Percentiles rank a stretch among this genome's conserved stretches.
phyloP scores from a whole-genome alignment of 345 rosid genomes.

The Pistacia vera region DNA sequence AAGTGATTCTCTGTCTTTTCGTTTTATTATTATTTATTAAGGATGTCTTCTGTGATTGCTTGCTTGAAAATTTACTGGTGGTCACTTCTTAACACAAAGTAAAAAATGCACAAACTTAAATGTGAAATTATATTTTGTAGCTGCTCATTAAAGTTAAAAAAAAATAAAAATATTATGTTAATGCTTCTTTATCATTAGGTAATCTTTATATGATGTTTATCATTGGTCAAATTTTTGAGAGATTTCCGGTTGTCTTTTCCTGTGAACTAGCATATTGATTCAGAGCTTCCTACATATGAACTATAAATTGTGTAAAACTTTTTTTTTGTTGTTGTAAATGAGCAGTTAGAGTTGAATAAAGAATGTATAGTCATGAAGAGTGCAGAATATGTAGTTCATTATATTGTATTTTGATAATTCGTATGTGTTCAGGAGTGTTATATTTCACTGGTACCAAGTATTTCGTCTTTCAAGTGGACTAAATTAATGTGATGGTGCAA shows the following conservation, averaged over 20 bases:
- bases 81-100: not conserved
- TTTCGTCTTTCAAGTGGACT: not conserved
- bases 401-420: not conserved
- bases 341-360: not conserved
- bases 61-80: not conserved
- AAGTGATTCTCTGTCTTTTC: not conserved
- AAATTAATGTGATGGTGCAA: conserved; percentile 11
- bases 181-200: not conserved
- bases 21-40: not conserved
- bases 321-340: not conserved
- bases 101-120: not conserved
- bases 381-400: not conserved
- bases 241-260: not conserved
- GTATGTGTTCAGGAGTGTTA: not conserved
- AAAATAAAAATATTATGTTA: too few relatives aligned
- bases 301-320: not conserved
- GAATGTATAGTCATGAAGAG: not conserved
- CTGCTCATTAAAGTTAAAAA: not conserved
- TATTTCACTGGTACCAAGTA: not conserved
- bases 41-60: not conserved
- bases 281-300: not conserved
- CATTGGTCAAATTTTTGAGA: not conserved
- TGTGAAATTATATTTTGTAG: not conserved
- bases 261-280: not conserved
- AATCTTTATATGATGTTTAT: not conserved